Evolutionary conservation across 2,329 filamentous ascomycete genomes (phyloP).

Genomic region (Plectosphaerella sp.): DNA sequence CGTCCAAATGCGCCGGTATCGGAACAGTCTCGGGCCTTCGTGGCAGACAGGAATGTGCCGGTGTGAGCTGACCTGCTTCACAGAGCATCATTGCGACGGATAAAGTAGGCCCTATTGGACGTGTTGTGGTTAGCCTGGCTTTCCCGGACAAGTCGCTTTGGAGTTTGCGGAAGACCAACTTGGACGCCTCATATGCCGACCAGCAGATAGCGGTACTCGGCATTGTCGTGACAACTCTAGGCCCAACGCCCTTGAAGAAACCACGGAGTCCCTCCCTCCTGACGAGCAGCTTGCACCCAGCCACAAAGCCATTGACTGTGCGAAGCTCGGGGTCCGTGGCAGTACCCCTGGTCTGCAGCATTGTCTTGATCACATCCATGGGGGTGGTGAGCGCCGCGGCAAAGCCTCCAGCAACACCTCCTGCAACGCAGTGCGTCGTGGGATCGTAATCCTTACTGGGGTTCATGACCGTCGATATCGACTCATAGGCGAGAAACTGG

Average conservation of each 20-base stretch:
- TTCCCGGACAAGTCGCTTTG: neutral
- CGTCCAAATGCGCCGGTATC: neutral
- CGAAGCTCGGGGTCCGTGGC: slow-evolving; percentile 76
- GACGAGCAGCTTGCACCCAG: slow-evolving; percentile 78
- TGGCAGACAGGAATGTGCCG: too few species aligned
- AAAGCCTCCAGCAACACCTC: slow-evolving; percentile 87
- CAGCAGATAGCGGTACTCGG: slow-evolving; percentile 99
- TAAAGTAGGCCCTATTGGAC: slow-evolving; percentile 53
- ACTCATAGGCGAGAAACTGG: slow-evolving; percentile 97
- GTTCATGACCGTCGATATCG: slow-evolving; percentile 90
- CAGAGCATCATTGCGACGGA: slow-evolving; percentile 42
- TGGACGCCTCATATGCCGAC: slow-evolving; percentile 70
- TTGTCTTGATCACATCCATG: slow-evolving; percentile 96
- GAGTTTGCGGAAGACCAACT: slow-evolving; percentile 40
- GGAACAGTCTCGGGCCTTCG: neutral
- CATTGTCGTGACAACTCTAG: slow-evolving; percentile 92
- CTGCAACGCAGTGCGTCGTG: slow-evolving; percentile 87
- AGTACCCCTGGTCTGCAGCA: slow-evolving; percentile 87
- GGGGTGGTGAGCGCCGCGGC: slow-evolving; percentile 93
- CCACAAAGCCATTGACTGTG: slow-evolving; percentile 75
- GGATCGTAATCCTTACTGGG: slow-evolving; percentile 83
- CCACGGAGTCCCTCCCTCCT: slow-evolving; percentile 77
- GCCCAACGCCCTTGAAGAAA: slow-evolving; percentile 90
- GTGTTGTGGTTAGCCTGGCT: neutral
- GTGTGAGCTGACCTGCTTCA: neutral